Base-by-base conservation (phyloP, 129 eudicot genomes). In the Chrysanthemum lavandulifolium region DNA sequence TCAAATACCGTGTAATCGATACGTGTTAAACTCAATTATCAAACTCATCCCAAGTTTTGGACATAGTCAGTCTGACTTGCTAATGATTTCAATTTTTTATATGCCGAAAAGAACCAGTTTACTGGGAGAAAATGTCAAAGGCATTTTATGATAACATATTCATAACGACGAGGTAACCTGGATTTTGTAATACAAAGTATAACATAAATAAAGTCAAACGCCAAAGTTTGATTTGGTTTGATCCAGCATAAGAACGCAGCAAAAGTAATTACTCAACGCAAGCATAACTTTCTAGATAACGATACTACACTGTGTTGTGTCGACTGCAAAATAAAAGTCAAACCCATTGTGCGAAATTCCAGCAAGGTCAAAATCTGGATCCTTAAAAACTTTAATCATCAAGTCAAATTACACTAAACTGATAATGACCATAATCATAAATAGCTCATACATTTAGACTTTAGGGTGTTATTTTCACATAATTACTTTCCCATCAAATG, bases 291-390 rank as follows among this genome's bases (percentile, higher is more conserved):
- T 31, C 36, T 31, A 31, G 6, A 31, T 31, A 31, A 31, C 4
- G 36, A 31, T 31, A 31, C 33, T 29, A 29, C 4, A 29, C 33
- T 29, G 33, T 29, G 33, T 29, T 29, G 33, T 29, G 36, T 31
- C 36, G 36, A 31, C 36, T 31, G 36, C 6, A 31, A 31, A 5
- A 27, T 5, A 36, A 66, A 33, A 71, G 82, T 71, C 67, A 64
- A 59, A 55, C 77, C 59, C 61, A 54, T 31, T 16, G 53, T 78
- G 50, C 53, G 25, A 78, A 78, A 55, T 45, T 56, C 68, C 82
- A 78, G 55, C 54, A 72, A 31, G 78, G 67, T 76, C 82, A 78
- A 72, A 78, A 78, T 78, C 67, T 78, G 67, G 73, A 65, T 65
- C 29, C 56, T n/a, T 71, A 40, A 1, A 40, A 40, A 40, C 47